phyloP scores from a whole-genome alignment of 2,329 filamentous ascomycete species.

The Exophiala viscosa region DNA sequence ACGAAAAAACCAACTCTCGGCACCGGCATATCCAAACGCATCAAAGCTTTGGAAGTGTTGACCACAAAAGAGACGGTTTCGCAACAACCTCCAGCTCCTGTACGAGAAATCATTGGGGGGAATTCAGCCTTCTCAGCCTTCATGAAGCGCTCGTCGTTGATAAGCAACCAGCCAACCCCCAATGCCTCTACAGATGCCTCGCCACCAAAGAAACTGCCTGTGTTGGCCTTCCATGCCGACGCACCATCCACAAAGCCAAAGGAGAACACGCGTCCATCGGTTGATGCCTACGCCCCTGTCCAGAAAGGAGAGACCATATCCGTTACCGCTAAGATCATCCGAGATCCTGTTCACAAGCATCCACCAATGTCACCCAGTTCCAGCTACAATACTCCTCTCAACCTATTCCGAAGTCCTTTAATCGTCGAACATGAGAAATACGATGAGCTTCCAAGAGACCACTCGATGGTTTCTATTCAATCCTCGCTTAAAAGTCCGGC shows the following conservation, averaged over 20 bases:
- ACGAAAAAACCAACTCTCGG: constrained; percentile 78
- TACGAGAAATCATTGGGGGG: constrained; percentile 26
- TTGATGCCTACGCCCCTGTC: constrained; percentile 9
- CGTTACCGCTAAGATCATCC: constrained; percentile 78
- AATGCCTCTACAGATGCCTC: constrained; percentile 31
- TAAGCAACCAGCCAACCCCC: constrained; percentile 29
- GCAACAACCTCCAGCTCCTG: constrained; percentile 33
- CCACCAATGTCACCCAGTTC: constrained; percentile 22
- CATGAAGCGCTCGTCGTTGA: constrained; percentile 30
- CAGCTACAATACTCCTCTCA: constrained; percentile 31
- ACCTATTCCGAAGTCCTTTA: constrained; percentile 56
- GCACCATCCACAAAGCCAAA: constrained; percentile 9
- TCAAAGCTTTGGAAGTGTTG: constrained; percentile 85
- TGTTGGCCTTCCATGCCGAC: background rate
- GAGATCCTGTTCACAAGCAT: constrained; percentile 44
- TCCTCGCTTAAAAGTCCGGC: constrained; percentile 21
- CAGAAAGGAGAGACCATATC: constrained; percentile 68
- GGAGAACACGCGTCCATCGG: constrained; percentile 6
- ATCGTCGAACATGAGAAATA: constrained; percentile 62
- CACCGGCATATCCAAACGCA: constrained; percentile 87
- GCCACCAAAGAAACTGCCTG: constrained; percentile 19
- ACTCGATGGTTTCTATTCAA: constrained; percentile 16
- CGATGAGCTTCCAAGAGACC: constrained; percentile 29
- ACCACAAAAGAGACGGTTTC: constrained; percentile 28
- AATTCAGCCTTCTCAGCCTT: constrained; percentile 30